Base-by-base conservation (phyloP, 495 filamentous ascomycete genomes). In the Penicillium salamii region DNA sequence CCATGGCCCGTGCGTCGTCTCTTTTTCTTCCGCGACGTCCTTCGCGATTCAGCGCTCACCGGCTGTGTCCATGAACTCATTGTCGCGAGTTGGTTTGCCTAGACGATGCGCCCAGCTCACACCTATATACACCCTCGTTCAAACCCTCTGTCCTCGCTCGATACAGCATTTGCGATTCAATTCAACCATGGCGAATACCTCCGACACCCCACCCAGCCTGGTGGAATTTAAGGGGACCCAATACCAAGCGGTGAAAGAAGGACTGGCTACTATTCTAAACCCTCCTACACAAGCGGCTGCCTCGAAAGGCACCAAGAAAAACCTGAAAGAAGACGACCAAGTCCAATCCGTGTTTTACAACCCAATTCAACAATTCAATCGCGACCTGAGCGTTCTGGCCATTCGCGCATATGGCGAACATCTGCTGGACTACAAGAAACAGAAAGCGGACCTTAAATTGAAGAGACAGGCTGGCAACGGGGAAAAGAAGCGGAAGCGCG, bases 321-420 rank as follows among this genome's bases (percentile, higher is more conserved):
- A 75, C 36, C 68, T 72, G n/a, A 68, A 69, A 32, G 68, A 58
- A 14, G 73, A 79, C 11, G 72, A 81, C 33, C 74, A 77, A 24
- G 66, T 75, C 13, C 90, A 96, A 63, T 80, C 84, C 23, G 95
- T 98, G 20, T 98, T 98, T 65, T 98, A 98, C 73, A 98, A 98
- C 55, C 92, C 93, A 0, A 95, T 98, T 34, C 95, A 97, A 62
- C 95, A 97, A 66, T 98, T 96, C 75, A 98, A 98, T 71, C 83
- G 93, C 8, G 93, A 98, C 69, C 71, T 98, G 55, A 96, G 89
- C 59, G 87, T 97, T 24, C 78, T 97, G 17, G 88, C 91, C 14
- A 95, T 97, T 58, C 86, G 84, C 59, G 83, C 85, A 0, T 95
- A 88, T 71, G 88, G 84, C 0, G 83, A 93, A 44, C 83, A 90